Base-by-base conservation (phyloP, 176 grass and related monocot genomes). In the barley (Hordeum vulgare) region DNA sequence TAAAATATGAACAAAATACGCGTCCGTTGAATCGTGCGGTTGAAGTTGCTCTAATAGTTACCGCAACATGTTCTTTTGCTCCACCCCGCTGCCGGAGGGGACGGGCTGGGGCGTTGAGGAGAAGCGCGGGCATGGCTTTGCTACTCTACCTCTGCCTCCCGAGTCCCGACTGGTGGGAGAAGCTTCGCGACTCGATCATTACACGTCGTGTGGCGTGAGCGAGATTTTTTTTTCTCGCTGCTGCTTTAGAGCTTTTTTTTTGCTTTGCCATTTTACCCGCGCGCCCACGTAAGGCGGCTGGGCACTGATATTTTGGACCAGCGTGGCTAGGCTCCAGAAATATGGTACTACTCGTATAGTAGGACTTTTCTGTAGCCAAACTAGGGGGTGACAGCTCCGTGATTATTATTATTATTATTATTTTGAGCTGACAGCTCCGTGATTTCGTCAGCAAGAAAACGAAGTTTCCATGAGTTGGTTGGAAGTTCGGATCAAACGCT, bases 81-180 rank as follows among this genome's bases (percentile, higher is more conserved):
- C 87, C 76, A 98, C 89, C 9, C 90, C 96, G n/a, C 45, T 39
- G 51, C 61, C 61, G 4, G 34, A 37, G 6, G 21, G 17, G 67
- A 23, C 23, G 28, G 61, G 65, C 41, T 76, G 8, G 64, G 23
- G 44, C 68, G 91, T 85, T 90, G 9, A 85, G 37, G 78, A 93
- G 81, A 56, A 82, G 66, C 71, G 88, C 18, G 0, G 75, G 76
- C 91, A 93, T 93, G 81, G 77, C 82, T 61, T 71, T 71, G 68
- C 39, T 7, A 2, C 41, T 37, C 12, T 49, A 14, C n/a, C 6
- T 71, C 67, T 36, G 44, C 13, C 45, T 37, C 39, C 12, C 2
- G 29, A 18, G 8, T 39, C 65, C 34, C 68, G 68, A 71, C 8
- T 71, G 68, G 68, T 44, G n/a, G 68, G 68, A 44, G 23, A 71